A percentile compares a stretch with the other conserved stretches of the same genome.
These are phyloP conservation scores for Pascua sp. DNA, from an alignment of 1,284 basidiomycete species.

Conservation along the genomic window DNA sequence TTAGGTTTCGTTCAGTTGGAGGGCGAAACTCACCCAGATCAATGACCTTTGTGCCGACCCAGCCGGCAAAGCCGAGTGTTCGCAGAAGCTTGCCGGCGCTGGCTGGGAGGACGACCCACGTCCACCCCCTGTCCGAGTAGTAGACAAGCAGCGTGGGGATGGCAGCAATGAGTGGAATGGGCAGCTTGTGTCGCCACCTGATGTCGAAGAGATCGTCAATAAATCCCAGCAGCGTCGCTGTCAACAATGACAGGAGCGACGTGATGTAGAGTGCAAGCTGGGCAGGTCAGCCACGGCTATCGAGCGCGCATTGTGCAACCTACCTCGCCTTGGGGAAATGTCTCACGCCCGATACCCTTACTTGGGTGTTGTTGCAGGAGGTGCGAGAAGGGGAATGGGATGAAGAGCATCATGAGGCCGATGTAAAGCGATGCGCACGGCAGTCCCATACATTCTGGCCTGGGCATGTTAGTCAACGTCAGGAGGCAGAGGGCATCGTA, in stretches of 20 bases:
- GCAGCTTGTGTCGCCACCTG: conserved; percentile 95
- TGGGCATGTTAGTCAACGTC: conserved; percentile 40
- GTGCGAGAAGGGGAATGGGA: conserved; percentile 81
- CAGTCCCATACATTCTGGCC: conserved; percentile 90
- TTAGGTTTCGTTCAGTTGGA: not conserved
- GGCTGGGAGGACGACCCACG: conserved; percentile 90
- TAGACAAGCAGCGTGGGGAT: conserved; percentile 95
- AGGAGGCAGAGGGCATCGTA: not conserved
- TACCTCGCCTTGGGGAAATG: conserved; percentile 86
- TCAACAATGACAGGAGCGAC: conserved; percentile 81
- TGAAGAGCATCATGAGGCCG: conserved; percentile 75
- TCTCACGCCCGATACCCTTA: conserved; percentile 37
- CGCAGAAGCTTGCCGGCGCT: conserved; percentile 63
- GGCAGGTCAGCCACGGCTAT: conserved; percentile 2
- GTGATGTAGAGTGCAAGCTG: conserved; percentile 90
- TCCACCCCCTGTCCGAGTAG: conserved; percentile 88
- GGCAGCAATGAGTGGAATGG: conserved; percentile 91
- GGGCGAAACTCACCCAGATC: conserved; percentile 67
- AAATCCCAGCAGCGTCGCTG: conserved; percentile 91
- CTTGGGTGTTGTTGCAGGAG: conserved; percentile 50
- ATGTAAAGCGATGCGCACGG: conserved; percentile 88
- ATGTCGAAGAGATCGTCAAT: conserved; percentile 98
- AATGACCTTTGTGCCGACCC: conserved; percentile 61
- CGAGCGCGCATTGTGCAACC: conserved; percentile 23
- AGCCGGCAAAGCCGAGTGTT: conserved; percentile 23